A percentile compares a stretch with the other conserved stretches of the same genome.
phyloP scores from a whole-genome alignment of 345 rosid genomes.

The Turritis glabra region DNA sequence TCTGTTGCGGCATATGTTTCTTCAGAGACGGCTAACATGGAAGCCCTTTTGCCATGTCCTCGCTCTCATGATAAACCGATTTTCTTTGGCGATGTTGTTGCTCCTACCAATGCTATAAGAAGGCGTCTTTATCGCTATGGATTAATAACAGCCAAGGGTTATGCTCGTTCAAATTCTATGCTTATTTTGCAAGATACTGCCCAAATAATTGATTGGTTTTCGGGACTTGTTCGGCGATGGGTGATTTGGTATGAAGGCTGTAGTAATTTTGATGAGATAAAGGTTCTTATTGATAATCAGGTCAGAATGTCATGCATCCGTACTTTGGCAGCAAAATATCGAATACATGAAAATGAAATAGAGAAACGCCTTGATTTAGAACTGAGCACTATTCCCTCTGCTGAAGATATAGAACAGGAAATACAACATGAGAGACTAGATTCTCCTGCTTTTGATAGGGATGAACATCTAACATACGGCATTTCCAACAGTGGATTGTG shows the following conservation, averaged over 20 bases:
- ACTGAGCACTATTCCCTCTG: conserved; percentile 56
- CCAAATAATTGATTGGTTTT: conserved; percentile 82
- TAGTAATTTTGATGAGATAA: conserved; percentile 68
- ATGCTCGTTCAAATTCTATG: conserved; percentile 47
- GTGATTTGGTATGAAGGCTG: conserved; percentile 65
- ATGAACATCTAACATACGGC: conserved; percentile 70
- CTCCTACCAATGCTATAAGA: conserved; percentile 68
- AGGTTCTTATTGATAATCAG: conserved; percentile 51
- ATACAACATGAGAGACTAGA: conserved; percentile 41
- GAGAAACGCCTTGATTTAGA: conserved; percentile 74
- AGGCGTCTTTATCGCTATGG: conserved; percentile 79
- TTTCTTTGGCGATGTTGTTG: conserved; percentile 52
- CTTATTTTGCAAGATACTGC: conserved; percentile 68
- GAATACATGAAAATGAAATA: conserved; percentile 65
- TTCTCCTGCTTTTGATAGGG: conserved; percentile 45
- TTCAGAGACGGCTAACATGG: conserved; percentile 65
- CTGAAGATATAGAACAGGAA: conserved; percentile 57
- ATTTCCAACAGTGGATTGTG: conserved; percentile 64
- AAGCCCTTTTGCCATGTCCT: conserved; percentile 61
- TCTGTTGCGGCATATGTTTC: conserved; percentile 64
- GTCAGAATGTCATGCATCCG: conserved; percentile 81
- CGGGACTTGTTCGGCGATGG: conserved; percentile 75
- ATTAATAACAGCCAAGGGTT: conserved; percentile 60
- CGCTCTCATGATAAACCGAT: conserved; percentile 38
- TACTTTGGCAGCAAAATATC: conserved; percentile 78